Base-by-base conservation (phyloP, 495 filamentous ascomycete species). In the Penicillium nucicola region DNA sequence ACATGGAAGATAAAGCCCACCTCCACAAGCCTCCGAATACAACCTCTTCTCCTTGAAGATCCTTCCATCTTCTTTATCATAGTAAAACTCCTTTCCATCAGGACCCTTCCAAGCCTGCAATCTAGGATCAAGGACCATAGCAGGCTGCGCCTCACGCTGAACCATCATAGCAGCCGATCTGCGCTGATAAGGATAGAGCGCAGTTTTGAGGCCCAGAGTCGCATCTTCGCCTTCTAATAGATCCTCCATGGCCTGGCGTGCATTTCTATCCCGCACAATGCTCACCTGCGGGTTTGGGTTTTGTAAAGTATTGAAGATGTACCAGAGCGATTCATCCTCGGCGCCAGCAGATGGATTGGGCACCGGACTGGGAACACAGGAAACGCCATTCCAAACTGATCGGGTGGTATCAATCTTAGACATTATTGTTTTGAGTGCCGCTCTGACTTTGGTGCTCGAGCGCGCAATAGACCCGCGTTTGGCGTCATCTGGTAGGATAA, bases 91-190 rank as follows among this genome's bases (percentile, higher is more conserved):
- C 14, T 69, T 52, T 2, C 86, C 88, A 9, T 68, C 68, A 25
- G 88, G 89, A 38, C 85, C 81, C 4, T 60, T 51, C 17, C 75
- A 69, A 2, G 65, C 52, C 42, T 79, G 75, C 5, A 95, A 70
- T 5, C 92, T 81, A 9, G 92, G 89, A 70, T 97, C 92, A 12
- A 89, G 66, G 37, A 82, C 75, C 42, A 77, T 75, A 10, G 72
- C 69, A 4, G 88, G 82, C 22, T 84, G 77, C 9, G 77, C 66
- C 65, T 97, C 92, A 40, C 86, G 82, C 57, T 95, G 87, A 18
- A 96, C 66, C 91, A 97, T 97, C 28, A 84, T 62, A 7, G 90
- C 89, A 10, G 88, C 89, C 0, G 90, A 91, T 38, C 86, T 81
- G 43, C 86, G 77, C 69, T 97, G 92, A 60, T 95, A 93, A 0